Conservation (phyloP, 108 stramenopile species). For the Discostella stelligeroides region DNA sequence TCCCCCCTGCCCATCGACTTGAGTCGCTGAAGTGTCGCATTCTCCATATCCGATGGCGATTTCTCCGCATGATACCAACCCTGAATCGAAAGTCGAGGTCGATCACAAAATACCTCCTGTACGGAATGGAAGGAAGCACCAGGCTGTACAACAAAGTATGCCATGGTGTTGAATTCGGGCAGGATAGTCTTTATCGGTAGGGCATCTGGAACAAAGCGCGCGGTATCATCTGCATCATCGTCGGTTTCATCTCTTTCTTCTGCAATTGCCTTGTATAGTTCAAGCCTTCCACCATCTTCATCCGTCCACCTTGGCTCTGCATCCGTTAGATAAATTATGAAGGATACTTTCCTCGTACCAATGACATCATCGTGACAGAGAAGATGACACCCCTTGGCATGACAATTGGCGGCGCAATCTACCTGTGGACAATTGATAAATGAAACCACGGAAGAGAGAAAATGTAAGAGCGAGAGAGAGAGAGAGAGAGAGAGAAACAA, state of each 20-base stretch:
- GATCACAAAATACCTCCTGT: conserved; percentile 93
- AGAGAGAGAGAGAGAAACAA: background rate
- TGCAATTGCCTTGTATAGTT: conserved; percentile 74
- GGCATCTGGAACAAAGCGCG: conserved; percentile 49
- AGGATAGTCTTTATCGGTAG: conserved; percentile 71
- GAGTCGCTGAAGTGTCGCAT: conserved; percentile 75
- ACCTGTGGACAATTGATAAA: conserved; percentile 43
- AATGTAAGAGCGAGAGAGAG: too few relatives aligned
- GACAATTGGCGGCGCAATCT: conserved; percentile 96
- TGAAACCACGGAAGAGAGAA: background rate
- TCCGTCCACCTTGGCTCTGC: conserved; percentile 70
- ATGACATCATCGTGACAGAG: conserved; percentile 98
- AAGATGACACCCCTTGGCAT: conserved; percentile 92
- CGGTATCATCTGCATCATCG: conserved; percentile 1
- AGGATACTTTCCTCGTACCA: conserved; percentile 89
- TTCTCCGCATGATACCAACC: conserved; percentile 88
- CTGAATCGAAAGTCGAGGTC: conserved; percentile 89
- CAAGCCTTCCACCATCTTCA: conserved; percentile 91
- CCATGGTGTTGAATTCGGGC: conserved; percentile 90
- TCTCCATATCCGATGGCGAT: conserved; percentile 55
- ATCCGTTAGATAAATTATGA: conserved; percentile 94
- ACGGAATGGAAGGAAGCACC: conserved; percentile 94
- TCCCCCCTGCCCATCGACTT: conserved; percentile 55
- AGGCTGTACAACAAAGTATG: conserved; percentile 90
- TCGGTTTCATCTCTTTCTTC: background rate